Evolutionary conservation across 2,329 filamentous ascomycete species (phyloP).

Genomic region (Waltergamsia citrina): DNA sequence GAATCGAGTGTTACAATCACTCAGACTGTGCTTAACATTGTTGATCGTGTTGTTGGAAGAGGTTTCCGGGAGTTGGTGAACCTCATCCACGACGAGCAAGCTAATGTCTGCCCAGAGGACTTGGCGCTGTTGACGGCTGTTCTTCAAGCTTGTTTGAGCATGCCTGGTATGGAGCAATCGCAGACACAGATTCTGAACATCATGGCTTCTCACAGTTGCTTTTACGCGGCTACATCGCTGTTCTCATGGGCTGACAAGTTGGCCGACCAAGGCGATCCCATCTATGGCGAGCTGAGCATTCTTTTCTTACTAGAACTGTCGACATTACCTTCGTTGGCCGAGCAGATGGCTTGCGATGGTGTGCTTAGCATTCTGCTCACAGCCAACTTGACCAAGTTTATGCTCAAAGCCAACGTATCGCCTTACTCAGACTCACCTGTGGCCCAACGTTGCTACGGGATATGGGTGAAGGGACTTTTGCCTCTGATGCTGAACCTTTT

Average conservation of each 20-base stretch:
- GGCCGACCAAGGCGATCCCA: conserved; percentile 66
- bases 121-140: conserved; percentile 82
- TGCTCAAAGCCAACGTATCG: conserved; percentile 60
- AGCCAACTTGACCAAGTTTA: conserved; percentile 68
- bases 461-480: conserved; percentile 83
- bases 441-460: conserved; percentile 67
- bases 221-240: conserved; percentile 74
- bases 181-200: conserved; percentile 63
- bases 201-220: conserved; percentile 60
- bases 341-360: conserved; percentile 82
- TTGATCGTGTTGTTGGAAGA: conserved; percentile 68
- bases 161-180: conserved; percentile 66
- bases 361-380: conserved; percentile 71
- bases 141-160: conserved; percentile 70
- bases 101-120: conserved; percentile 59
- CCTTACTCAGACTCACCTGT: conserved; percentile 68
- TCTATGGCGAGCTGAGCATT: conserved; percentile 89
- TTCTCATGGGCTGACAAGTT: conserved; percentile 92
- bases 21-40: conserved; percentile 65
- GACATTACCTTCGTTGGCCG: conserved; percentile 68
- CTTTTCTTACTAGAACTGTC: conserved; percentile 85
- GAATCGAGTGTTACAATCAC: conserved; percentile 31
- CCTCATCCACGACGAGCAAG: conserved; percentile 57
- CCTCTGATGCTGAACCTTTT: conserved; percentile 86
- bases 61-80: conserved; percentile 76